A percentile compares a stretch with the other conserved stretches of the same genome.
phyloP scores from a whole-genome alignment of 129 eudicot genomes.

The Cynara cardunculus region DNA sequence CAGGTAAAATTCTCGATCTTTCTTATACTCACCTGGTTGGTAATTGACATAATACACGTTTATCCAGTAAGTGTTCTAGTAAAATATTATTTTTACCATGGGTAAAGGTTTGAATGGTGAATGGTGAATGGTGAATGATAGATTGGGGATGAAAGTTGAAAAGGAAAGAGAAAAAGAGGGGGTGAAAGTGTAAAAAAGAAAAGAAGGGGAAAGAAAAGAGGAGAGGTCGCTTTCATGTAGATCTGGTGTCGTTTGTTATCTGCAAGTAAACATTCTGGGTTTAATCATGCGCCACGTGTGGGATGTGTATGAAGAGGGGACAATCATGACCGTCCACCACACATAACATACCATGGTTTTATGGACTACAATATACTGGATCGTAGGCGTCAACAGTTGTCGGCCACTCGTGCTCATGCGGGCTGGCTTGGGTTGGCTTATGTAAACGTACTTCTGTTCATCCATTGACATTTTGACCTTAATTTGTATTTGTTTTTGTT shows the following conservation, averaged over 20 bases:
- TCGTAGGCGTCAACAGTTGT: conserved; percentile 26
- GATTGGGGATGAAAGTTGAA: neutral
- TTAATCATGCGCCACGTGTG: conserved; percentile 30
- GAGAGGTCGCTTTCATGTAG: conserved; percentile 25
- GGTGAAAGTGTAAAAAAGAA: neutral
- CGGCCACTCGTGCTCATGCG: conserved; percentile 39
- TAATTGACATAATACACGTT: no score
- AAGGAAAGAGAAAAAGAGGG: neutral
- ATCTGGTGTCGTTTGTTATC: conserved; percentile 30
- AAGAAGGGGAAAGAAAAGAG: neutral
- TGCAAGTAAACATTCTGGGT: conserved; percentile 31
- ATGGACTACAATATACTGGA: conserved; percentile 17
- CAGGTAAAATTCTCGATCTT: no score
- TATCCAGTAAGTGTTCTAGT: no score
- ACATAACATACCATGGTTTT: conserved; percentile 8
- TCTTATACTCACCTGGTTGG: no score
- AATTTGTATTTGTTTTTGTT: no score
- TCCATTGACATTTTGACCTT: conserved; percentile 19
- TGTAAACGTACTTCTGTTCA: conserved; percentile 1
- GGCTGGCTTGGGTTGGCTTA: neutral
- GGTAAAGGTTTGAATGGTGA: neutral
- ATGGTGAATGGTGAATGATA: neutral
- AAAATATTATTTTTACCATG: neutral
- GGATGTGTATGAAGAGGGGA: conserved; percentile 7
- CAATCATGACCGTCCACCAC: conserved; percentile 31